phyloP scores from a whole-genome alignment of 208 protist species.

The Paratrypanosoma confusum region DNA sequence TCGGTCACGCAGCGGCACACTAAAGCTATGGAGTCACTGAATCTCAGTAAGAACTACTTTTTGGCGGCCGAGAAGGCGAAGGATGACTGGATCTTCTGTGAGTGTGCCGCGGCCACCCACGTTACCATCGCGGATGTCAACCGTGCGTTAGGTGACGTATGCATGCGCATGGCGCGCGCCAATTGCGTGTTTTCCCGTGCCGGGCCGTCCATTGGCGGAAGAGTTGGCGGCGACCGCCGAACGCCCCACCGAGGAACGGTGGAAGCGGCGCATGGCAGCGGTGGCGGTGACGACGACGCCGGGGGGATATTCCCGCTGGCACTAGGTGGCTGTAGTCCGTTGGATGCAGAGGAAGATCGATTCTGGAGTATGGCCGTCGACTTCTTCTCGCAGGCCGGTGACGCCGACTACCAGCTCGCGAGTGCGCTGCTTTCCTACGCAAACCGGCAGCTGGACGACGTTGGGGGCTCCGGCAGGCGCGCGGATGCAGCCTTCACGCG shows the following conservation, averaged over 20 bases:
- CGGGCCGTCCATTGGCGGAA: not conserved
- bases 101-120: slow-evolving; percentile 21
- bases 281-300: slow-evolving; percentile 9
- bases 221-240: no score
- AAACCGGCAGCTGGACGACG: slow-evolving; percentile 20
- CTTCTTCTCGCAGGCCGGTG: slow-evolving; percentile 37
- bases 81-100: slow-evolving; percentile 28
- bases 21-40: slow-evolving; percentile 68
- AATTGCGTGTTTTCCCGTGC: slow-evolving; percentile 6
- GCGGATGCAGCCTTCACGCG: slow-evolving; percentile 16
- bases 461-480: slow-evolving; percentile 18
- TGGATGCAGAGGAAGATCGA: slow-evolving; percentile 32
- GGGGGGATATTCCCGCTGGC: slow-evolving; percentile 49
- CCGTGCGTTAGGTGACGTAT: slow-evolving; percentile 41
- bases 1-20: slow-evolving; percentile 53
- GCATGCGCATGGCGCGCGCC: slow-evolving; percentile 36
- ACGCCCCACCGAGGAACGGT: no score
- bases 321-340: slow-evolving; percentile 19
- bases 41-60: slow-evolving; percentile 50
- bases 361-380: slow-evolving; percentile 40
- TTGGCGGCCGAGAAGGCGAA: slow-evolving; percentile 23
- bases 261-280: no score
- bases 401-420: slow-evolving; percentile 16
- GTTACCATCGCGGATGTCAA: slow-evolving; percentile 30
- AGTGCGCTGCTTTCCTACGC: slow-evolving; percentile 33